Percentiles rank a stretch among this genome's conserved stretches.
Evolutionary conservation across 495 filamentous ascomycete genomes (phyloP).

Genomic region (Trichoderma parareesei): DNA sequence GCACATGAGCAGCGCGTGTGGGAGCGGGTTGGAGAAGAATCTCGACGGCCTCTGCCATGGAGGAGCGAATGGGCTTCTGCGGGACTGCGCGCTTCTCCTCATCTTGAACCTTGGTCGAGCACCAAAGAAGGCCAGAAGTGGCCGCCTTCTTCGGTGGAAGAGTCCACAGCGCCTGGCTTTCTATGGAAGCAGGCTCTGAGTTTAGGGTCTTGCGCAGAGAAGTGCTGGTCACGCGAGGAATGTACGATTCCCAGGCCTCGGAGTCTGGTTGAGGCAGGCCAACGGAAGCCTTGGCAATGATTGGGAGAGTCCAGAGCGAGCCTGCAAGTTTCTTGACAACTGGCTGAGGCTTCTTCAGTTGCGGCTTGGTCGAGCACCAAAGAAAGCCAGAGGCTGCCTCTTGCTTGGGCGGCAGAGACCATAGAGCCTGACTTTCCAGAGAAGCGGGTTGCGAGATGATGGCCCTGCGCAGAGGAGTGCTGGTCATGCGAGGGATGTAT

Average conservation of each 20-base stretch:
- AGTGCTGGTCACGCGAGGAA: not conserved
- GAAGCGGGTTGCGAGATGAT: not conserved
- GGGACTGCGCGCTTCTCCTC: not conserved
- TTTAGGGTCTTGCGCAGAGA: not conserved
- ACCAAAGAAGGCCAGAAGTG: not conserved
- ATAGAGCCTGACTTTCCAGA: conserved; percentile 7
- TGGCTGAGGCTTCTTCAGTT: not conserved
- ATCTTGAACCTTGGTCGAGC: not conserved
- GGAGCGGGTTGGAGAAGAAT: not conserved
- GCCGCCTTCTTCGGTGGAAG: not conserved
- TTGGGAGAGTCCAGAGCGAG: not conserved
- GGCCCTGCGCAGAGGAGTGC: not conserved
- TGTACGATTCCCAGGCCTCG: not conserved
- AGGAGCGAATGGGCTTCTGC: not conserved
- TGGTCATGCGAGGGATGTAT: not conserved
- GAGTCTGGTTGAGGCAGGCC: not conserved
- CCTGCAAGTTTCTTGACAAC: not conserved
- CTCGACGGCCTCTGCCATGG: not conserved
- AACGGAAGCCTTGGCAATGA: not conserved
- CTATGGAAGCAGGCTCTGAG: not conserved
- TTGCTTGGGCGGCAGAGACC: not conserved
- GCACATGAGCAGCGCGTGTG: not conserved
- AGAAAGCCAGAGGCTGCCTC: not conserved
- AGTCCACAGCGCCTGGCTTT: conserved; percentile 5
- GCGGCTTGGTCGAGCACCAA: not conserved